Conservation (phyloP, 1,284 basidiomycete species). For the Malassezia yamatoensis region DNA sequence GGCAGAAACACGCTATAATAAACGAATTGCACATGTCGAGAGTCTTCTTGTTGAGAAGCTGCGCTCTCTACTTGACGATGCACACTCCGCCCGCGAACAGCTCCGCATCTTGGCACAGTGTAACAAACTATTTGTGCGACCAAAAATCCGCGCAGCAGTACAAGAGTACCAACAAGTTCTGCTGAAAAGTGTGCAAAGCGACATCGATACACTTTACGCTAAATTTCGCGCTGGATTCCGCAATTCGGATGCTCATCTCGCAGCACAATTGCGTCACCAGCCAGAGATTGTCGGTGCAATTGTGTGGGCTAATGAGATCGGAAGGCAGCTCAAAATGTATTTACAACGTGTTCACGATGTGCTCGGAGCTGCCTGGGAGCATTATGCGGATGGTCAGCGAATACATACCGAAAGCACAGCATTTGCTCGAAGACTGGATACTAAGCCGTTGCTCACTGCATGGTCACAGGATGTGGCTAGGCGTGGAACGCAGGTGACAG, state of each 20-base stretch:
- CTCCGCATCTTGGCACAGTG: conserved; percentile 98
- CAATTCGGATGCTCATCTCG: conserved; percentile 88
- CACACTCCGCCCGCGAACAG: conserved; percentile 96
- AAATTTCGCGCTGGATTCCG: conserved; percentile 76
- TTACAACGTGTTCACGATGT: conserved; percentile 99
- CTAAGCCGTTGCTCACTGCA: conserved; percentile 81
- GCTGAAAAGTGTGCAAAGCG: conserved; percentile 67
- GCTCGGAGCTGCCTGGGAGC: conserved; percentile 93
- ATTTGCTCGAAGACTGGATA: conserved; percentile 92
- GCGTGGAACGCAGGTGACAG: conserved; percentile 73
- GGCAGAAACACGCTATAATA: conserved; percentile 93
- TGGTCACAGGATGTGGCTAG: conserved; percentile 93
- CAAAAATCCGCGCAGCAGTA: conserved; percentile 76
- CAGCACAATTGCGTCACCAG: conserved; percentile 94
- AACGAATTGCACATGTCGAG: conserved; percentile 90
- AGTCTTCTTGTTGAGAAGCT: conserved; percentile 94
- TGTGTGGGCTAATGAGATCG: conserved; percentile 96
- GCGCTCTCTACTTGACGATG: conserved; percentile 83
- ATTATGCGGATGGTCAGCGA: conserved; percentile 96
- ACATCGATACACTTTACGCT: conserved; percentile 87
- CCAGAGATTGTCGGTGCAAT: conserved; percentile 94
- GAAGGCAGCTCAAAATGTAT: conserved; percentile 85
- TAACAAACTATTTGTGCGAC: conserved; percentile 90
- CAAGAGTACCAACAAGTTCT: conserved; percentile 89
- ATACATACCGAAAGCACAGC: conserved; percentile 80